Base-by-base conservation (phyloP, 129 eudicot species). In the Flaveria robusta region DNA sequence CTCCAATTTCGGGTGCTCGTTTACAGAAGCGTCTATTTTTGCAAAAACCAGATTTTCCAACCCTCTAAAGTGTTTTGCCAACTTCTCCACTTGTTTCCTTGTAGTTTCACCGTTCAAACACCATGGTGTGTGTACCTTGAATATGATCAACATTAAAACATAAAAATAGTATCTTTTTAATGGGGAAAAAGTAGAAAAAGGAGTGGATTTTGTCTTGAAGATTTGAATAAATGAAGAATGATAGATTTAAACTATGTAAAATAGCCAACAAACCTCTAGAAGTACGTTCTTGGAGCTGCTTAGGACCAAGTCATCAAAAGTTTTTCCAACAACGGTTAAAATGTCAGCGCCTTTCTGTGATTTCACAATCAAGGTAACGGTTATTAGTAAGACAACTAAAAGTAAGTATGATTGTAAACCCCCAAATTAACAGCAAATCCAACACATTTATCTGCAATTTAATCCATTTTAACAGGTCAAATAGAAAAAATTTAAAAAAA, bases 71-170 rank as follows among this genome's bases (percentile, higher is more conserved):
- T 90, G 98, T 86, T 93, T 93, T 29, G 96, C 96, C 86, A 93
- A 79, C 81, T 91, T 91, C 79, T 87, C 96, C 46, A 91, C 84
- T 75, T 90, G 91, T 84, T 93, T 93, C 88, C 85, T 93, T 12
- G 96, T 93, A 59, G 91, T 67, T 74, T 93, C 98, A 81, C 97
- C 89, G 69, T 56, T 77, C 74, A 89, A 79, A 77, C 97, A 93
- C 98, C 98, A 90, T 47, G 98, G 98, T 29, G 98, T 88, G 73
- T 93, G 88, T 76, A 93, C 84, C 98, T 93, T 66, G 54, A 74
- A 81, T 45, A 76, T 43, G 59, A 85, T 27, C 62, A 80, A 8
- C 45, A 29, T 29, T 5, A 63, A 29, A 63, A 63, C 23, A 58
- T n/a, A 19, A 7, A n/a, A 65, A 27, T 29, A 74, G 8, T 2